Evolutionary conservation across 345 rosid species (phyloP).

Genomic region (Camelina neglecta): DNA sequence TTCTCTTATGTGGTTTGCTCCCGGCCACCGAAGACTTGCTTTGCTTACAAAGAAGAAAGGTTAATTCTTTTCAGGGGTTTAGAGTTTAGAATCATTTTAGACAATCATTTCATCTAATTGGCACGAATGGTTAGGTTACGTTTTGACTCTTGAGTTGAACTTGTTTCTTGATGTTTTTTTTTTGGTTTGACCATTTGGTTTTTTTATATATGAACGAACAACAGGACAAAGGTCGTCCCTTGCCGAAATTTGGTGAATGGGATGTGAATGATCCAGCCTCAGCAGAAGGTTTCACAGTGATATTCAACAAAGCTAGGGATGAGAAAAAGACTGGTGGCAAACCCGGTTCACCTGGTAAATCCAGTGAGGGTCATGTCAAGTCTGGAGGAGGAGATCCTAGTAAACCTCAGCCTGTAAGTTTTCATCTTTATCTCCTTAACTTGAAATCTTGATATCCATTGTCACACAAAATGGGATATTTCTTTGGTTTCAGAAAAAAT

Average conservation of each 20-base stretch:
- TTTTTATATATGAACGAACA: slow-evolving; percentile 9
- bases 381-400: slow-evolving; percentile 61
- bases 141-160: slow-evolving; percentile 7
- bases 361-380: slow-evolving; percentile 54
- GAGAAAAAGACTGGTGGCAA: slow-evolving; percentile 90
- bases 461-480: not conserved
- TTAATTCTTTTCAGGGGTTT: too few species aligned
- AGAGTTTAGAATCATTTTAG: too few species aligned
- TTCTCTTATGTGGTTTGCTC: slow-evolving; percentile 10
- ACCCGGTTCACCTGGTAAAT: slow-evolving; percentile 71
- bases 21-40: not conserved
- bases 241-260: slow-evolving; percentile 98
- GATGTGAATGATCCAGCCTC: slow-evolving; percentile 99
- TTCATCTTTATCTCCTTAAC: not conserved
- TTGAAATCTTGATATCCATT: not conserved
- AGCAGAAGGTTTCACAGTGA: slow-evolving; percentile 95
- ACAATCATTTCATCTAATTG: not conserved
- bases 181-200: slow-evolving; percentile 8
- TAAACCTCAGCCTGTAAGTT: slow-evolving; percentile 82
- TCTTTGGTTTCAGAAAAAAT: slow-evolving; percentile 66
- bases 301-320: slow-evolving; percentile 93
- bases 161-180: slow-evolving; percentile 8
- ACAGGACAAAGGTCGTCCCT: slow-evolving; percentile 84
- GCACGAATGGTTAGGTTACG: slow-evolving; percentile 16
- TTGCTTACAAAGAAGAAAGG: not conserved